Base-by-base conservation (phyloP, 1,139 yeast genomes). In the Neolecta irregularis region DNA sequence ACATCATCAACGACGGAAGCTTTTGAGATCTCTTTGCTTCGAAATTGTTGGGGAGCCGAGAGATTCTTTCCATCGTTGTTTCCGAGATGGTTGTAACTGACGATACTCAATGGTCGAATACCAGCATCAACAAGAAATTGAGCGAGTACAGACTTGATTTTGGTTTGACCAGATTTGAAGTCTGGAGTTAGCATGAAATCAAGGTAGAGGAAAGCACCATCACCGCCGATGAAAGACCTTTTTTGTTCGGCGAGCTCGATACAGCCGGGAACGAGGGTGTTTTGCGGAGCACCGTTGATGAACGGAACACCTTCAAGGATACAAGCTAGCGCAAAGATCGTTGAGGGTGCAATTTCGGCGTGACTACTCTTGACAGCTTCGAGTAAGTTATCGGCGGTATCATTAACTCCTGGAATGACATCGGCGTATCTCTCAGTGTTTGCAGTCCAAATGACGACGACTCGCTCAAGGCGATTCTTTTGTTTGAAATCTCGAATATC, bases 101-200 rank as follows among this genome's bases (percentile, higher is more conserved):
- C 95, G 56, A 85, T 78, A 21, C 94, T 81, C 32, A 78, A 65
- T 30, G 95, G 95, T 60, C 80, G 77, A 58, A 85, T 85, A 64
- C 96, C 96, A 33, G 96, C 96, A 58, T 85, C 96, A 41, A 85
- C 95, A 51, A 85, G 67, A 58, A 76, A 85, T 63, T 85, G 95
- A 16, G 95, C 94, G 58, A 85, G 67, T 18, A 85, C 96, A 17
- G 94, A 81, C 64, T 85, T 85, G 53, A 85, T 62, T 62, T 85
- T 85, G 46, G 96, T 85, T 65, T 85, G 96, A 42, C 96, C 96
- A 51, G 88, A 73, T 67, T 85, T 85, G 69, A 85, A 85, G 60
- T 85, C 96, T n/a, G n/a, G n/a, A n/a, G n/a, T n/a, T n/a, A n/a
- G n/a, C n/a, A n/a, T n/a, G n/a, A n/a, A n/a, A n/a, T n/a, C n/a